Base-by-base conservation (phyloP, 495 filamentous ascomycete species). In the Penicillium pulvis region DNA sequence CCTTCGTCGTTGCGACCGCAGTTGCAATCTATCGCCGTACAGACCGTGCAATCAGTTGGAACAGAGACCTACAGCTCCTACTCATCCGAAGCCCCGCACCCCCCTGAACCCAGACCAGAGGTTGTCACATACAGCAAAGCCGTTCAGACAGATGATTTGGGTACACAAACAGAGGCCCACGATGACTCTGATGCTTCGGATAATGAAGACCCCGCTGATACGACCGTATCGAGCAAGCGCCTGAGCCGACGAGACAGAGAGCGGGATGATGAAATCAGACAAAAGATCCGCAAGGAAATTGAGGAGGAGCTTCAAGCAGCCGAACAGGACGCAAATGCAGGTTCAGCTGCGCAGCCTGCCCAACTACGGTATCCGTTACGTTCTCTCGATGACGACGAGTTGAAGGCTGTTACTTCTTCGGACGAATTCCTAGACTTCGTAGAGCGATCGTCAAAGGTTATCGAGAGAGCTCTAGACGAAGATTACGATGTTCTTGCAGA, bases 381-480 rank as follows among this genome's bases (percentile, higher is more conserved):
- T 61, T 81, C 83, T 50, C 81, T 99, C 33, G 91, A 86, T 2
- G 82, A 83, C 31, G 95, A 99, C 59, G 95, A 99, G 71, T 77
- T 95, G 35, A 87, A 87, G 61, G 95, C 93, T 14, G 91, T 97
- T 39, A 91, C 89, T n/a, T 87, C 89, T 39, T 96, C 92, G 0
- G 85, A 92, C 17, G 95, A 97, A 43, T 99, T 98, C 68, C 79
- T 95, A 59, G 90, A 95, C 64, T 99, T 99, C 67, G 87, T 99
- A 19, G 95, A 98, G 64, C 83, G 89, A 60, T 97, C 93, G 30
- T 93, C 90, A 45, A 99, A 97, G 78, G 92, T 99, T 47, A 93
- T 98, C 64, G 95, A 99, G 77, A 87, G 93, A 63, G 93, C 95
- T 3, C 74, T 99, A 55, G 93, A 98, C 66, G 86, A 96, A 62